These are phyloP conservation scores for Rhodotorula kratochvilovae DNA, from an alignment of 768 basidiomycete genomes.

Conservation along the genomic window DNA sequence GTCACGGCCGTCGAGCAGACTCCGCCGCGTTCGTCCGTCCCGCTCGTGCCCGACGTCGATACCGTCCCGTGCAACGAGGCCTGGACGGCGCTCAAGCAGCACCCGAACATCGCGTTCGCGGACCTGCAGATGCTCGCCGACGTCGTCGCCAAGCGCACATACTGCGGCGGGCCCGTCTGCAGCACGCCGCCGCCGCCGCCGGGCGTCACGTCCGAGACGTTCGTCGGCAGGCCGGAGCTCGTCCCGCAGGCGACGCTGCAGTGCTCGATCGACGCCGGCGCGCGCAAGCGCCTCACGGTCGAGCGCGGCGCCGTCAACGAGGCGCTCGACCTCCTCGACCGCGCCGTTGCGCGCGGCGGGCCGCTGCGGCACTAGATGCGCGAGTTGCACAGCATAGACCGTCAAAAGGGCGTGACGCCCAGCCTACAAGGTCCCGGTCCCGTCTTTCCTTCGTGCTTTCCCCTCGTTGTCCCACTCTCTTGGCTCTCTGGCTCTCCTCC, in stretches of 20 bases:
- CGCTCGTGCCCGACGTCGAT: conserved; percentile 46
- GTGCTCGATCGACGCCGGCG: conserved; percentile 32
- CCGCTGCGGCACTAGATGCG: conserved; percentile 1
- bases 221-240: conserved; percentile 7
- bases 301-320: conserved; percentile 43
- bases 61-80: conserved; percentile 75
- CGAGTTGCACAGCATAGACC: not conserved
- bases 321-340: conserved; percentile 42
- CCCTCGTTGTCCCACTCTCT: too few relatives aligned
- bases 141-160: conserved; percentile 76
- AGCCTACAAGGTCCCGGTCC: not conserved
- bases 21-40: not conserved
- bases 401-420: not conserved
- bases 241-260: conserved; percentile 20
- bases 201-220: conserved; percentile 2
- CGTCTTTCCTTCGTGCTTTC: not conserved
- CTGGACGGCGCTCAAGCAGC: conserved; percentile 74
- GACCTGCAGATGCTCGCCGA: conserved; percentile 79
- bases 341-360: conserved; percentile 16
- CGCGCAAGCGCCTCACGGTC: conserved; percentile 37
- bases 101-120: conserved; percentile 80
- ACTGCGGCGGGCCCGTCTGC: conserved; percentile 61
- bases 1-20: not conserved
- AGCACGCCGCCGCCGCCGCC: not conserved
- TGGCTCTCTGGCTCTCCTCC: too few relatives aligned